phyloP scores from a whole-genome alignment of 2,329 filamentous ascomycete genomes.

The Ophiocordyceps unilateralis region DNA sequence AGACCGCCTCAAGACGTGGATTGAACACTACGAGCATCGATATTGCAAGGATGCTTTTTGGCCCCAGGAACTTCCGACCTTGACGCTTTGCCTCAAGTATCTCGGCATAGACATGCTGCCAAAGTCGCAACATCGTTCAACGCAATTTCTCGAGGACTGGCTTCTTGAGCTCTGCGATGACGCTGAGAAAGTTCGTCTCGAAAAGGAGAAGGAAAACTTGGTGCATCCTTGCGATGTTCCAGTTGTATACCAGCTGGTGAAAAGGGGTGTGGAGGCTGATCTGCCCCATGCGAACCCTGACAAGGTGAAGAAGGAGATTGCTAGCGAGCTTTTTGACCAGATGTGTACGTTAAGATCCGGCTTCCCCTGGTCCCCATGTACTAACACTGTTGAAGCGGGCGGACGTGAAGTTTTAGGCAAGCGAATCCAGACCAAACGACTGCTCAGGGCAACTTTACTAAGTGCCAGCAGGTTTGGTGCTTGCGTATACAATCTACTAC shows the following conservation, averaged over 20 bases:
- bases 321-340: slow-evolving; percentile 1
- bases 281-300: neutral
- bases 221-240: neutral
- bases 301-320: neutral
- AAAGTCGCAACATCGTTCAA: neutral
- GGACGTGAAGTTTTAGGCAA: neutral
- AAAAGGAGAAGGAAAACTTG: neutral
- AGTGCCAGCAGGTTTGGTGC: neutral
- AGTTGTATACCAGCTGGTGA: neutral
- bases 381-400: neutral
- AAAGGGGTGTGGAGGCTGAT: neutral
- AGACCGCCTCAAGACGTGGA: neutral
- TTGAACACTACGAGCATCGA: neutral
- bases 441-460: neutral
- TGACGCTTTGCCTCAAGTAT: neutral
- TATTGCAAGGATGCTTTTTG: slow-evolving; percentile 1
- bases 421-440: neutral
- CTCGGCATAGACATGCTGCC: neutral
- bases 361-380: neutral
- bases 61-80: neutral
- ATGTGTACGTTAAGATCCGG: neutral
- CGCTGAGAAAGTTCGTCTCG: neutral
- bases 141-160: neutral
- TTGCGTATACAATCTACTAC: slow-evolving; percentile 1
- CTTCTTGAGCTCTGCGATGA: neutral